Base-by-base conservation (phyloP, 257 asterid species). In the Plantago major region DNA sequence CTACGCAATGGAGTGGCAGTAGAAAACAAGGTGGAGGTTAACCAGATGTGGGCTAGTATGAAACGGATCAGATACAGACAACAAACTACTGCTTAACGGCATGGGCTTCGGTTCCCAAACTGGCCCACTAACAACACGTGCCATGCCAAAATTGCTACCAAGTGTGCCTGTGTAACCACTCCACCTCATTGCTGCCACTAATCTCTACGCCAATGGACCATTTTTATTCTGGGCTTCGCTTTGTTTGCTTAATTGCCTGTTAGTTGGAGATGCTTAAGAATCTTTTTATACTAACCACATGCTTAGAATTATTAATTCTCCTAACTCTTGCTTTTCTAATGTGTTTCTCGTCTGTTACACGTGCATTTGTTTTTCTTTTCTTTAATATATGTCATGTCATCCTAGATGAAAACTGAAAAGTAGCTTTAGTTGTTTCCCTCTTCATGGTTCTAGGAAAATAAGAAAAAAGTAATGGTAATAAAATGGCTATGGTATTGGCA, bases 111-210 rank as follows among this genome's bases (percentile, higher is more conserved):
- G 62, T 26, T 60, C 10, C 22, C 4, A 14, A 46, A 9, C 6
- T 15, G 52, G 18, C 2, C 53, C 53, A 30, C 37, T 30, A 30
- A 30, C 37, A 30, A 3, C 37, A 30, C 37, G 37, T 30, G 37
- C 5, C 37, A 5, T 30, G 5, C 37, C 37, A 3, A 30, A 30
- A 5, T 5, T 30, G 37, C 37, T 30, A 5, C 37, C 37, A 51
- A n/a, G 57, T 51, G 38, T 0, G 11, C 15, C 11, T 14, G 26
- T 17, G 37, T 51, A 55, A 73, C 64, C 22, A n/a, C 64, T 67
- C 71, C 73, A 72, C 73, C 66, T 46, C 75, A 57, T 67, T 18
- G 26, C 6, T 58, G 79, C 81, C 84, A 79, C 84, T 60, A 73
- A 70, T 73, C 72, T 18, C 49, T 12, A 1, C 51, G 72, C 60